Evolutionary conservation across 108 stramenopile genomes (phyloP).

Genomic region (Fragilaria radians): DNA sequence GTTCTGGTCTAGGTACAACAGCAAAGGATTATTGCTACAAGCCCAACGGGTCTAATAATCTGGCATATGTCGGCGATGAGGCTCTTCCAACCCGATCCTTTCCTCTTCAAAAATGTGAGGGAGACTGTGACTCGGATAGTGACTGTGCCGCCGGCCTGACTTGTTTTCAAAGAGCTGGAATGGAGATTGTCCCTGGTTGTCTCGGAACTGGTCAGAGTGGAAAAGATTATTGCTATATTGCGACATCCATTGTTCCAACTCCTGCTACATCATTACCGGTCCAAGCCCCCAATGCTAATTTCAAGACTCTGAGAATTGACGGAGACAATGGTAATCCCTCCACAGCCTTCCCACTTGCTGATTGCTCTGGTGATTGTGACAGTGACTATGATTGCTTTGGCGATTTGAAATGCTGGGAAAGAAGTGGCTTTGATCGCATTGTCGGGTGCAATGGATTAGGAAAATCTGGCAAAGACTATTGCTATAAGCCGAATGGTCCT

Average conservation of each 20-base stretch:
- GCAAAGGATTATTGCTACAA: constrained; percentile 9
- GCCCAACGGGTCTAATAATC: background rate
- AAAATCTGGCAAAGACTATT: constrained; percentile 8
- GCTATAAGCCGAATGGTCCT: constrained; percentile 4
- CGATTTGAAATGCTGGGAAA: constrained; percentile 9
- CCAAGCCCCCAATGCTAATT: background rate
- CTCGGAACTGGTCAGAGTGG: constrained; percentile 25
- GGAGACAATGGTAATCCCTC: constrained; percentile 4
- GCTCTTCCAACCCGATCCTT: background rate
- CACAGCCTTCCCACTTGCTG: background rate
- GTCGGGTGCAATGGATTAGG: constrained; percentile 15
- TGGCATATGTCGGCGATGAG: background rate
- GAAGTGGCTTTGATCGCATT: constrained; percentile 13
- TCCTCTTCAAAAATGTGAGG: constrained; percentile 42
- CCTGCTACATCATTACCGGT: background rate
- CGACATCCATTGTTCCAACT: constrained; percentile 9
- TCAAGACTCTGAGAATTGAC: background rate
- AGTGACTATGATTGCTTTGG: background rate
- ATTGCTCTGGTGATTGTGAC: background rate
- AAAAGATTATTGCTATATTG: constrained; percentile 31
- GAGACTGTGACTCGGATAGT: constrained; percentile 47
- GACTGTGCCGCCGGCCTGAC: constrained; percentile 43
- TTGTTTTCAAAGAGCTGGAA: constrained; percentile 32
- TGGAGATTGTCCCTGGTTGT: constrained; percentile 50
- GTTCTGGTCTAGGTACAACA: constrained; percentile 2